Base-by-base conservation (phyloP, 1,284 basidiomycete genomes). In the Naganishia albida region DNA sequence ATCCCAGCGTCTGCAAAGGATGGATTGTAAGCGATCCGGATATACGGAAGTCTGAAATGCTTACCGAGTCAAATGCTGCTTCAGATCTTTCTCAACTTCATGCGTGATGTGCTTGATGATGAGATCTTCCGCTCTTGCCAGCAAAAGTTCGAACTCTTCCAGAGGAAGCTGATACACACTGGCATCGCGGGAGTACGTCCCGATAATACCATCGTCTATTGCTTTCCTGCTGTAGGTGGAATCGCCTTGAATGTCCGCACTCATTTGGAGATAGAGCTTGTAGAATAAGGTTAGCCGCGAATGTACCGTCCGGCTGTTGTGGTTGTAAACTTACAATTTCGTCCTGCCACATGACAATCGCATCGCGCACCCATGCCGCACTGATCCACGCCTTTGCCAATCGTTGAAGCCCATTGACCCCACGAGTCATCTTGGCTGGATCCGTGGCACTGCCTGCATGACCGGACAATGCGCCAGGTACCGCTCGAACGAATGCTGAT, bases 241-340 rank as follows among this genome's bases (percentile, higher is more conserved):
- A 46, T 82, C 81, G 52, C 78, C 82, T 69, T 85, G 84, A 69
- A 95, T 88, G 71, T 92, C 89, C 6, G 85, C 81, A 85, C 88
- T 91, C 48, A 96, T 79, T 75, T 93, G 90, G 12, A 95, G 80
- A 81, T 94, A 95, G 79, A 93, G 92, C 90, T 94, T 72, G 15
- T 16, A 25, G 8, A 26, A 26, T 0, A 28, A 57, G 42, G 42
- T 1, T 15, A 34, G 8, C 12, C 25, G 15, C 8, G 7, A 44
- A n/a, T 15, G 23, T 44, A 1, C 18, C 18, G 18, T 43, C 26
- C 23, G 26, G 39, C 53, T n/a, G 1, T 16, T 25, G 39, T 8
- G 15, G 20, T 23, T 53, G 15, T 13, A 39, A 51, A 77, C 87
- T 72, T 69, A 93, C 92, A 73, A 89, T 70, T 53, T 94, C 91